These are phyloP conservation scores for Salix viminalis DNA, from an alignment of 345 rosid species.

Conservation along the genomic window DNA sequence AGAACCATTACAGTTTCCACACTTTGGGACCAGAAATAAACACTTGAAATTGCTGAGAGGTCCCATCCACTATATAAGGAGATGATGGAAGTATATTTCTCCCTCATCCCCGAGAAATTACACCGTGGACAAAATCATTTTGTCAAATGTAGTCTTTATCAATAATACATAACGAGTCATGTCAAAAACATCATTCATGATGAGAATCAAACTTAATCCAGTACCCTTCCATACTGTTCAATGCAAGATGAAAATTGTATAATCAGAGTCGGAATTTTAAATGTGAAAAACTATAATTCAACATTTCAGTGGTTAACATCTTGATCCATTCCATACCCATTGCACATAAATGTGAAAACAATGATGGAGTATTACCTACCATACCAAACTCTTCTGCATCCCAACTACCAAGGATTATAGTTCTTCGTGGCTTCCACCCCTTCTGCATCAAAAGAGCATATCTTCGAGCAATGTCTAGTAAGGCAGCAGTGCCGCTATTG, in stretches of 20 bases:
- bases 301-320: neutral
- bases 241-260: neutral
- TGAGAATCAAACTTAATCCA: neutral
- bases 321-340: neutral
- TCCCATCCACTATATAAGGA: neutral
- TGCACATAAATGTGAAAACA: neutral
- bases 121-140: neutral
- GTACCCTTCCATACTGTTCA: neutral
- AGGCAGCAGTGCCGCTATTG: conserved; percentile 91
- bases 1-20: neutral
- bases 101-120: neutral
- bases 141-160: neutral
- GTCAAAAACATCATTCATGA: neutral
- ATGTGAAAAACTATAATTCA: neutral
- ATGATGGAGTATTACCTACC: conserved; percentile 52
- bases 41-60: neutral
- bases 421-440: conserved; percentile 93
- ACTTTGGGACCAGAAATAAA: neutral
- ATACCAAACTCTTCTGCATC: conserved; percentile 98
- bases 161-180: neutral
- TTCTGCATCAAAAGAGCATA: conserved; percentile 51
- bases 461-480: conserved; percentile 83
- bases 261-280: no score
- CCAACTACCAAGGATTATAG: conserved; percentile 85
- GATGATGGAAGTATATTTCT: neutral